Evolutionary conservation across 148 eudicot species (phyloP).

Genomic region (Arbutus unedo): DNA sequence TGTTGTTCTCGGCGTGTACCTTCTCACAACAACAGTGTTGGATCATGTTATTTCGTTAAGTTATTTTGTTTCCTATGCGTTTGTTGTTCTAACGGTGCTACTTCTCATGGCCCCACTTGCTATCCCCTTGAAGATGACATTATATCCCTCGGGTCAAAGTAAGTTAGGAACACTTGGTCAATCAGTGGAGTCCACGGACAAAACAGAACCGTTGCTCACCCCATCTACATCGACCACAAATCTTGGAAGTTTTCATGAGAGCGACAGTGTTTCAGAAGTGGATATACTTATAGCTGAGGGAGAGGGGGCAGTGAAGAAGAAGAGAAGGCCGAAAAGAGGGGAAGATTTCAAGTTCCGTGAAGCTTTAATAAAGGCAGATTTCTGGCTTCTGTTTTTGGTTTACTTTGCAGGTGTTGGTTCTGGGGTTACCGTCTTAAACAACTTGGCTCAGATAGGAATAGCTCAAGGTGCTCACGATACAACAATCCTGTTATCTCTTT

Average conservation of each 20-base stretch:
- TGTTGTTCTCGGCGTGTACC: slow-evolving; percentile 66
- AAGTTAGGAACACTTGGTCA: slow-evolving; percentile 18
- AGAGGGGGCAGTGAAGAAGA: slow-evolving; percentile 84
- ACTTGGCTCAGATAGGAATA: slow-evolving; percentile 88
- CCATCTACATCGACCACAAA: slow-evolving; percentile 44
- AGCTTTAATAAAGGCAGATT: slow-evolving; percentile 87
- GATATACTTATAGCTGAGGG: slow-evolving; percentile 77
- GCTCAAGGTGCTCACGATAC: slow-evolving; percentile 70
- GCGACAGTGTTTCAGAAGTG: slow-evolving; percentile 50
- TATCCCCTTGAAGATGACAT: slow-evolving; percentile 83
- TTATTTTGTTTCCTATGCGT: slow-evolving; percentile 33
- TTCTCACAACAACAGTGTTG: slow-evolving; percentile 55
- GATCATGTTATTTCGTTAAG: slow-evolving; percentile 38
- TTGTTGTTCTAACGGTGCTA: slow-evolving; percentile 57
- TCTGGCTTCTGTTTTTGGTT: slow-evolving; percentile 85
- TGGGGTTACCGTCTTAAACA: slow-evolving; percentile 87
- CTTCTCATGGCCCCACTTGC: slow-evolving; percentile 78
- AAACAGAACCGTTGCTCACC: slow-evolving; percentile 47
- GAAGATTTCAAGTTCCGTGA: slow-evolving; percentile 74
- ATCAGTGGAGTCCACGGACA: slow-evolving; percentile 29
- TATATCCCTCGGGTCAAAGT: slow-evolving; percentile 39
- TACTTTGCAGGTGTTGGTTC: slow-evolving; percentile 92
- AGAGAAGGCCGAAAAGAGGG: slow-evolving; percentile 76
- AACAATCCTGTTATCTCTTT: slow-evolving; percentile 56
- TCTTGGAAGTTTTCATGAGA: slow-evolving; percentile 40